phyloP scores from a whole-genome alignment of 192 early-diverging fungal species.

The Podila clonocystis region DNA sequence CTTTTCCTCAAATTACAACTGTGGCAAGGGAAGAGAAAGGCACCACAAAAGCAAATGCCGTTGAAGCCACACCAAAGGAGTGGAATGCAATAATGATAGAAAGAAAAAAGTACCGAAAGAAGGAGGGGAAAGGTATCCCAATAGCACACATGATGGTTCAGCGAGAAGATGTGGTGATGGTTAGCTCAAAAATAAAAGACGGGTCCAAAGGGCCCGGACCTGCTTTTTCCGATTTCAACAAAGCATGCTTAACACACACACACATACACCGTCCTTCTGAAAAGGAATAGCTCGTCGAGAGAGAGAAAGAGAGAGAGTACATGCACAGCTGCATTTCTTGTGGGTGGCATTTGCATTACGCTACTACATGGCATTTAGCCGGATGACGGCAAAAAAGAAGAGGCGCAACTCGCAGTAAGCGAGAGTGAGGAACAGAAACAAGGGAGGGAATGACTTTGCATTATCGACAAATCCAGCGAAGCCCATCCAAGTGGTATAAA shows the following conservation, averaged over 20 bases:
- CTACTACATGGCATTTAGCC: not conserved
- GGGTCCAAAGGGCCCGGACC: not conserved
- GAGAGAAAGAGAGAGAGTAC: not conserved
- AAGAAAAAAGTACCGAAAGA: not conserved
- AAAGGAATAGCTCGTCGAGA: not conserved
- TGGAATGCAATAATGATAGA: no score
- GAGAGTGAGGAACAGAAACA: not conserved
- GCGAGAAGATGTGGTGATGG: not conserved
- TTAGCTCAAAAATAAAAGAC: not conserved
- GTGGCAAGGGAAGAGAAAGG: no score
- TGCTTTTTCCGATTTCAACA: not conserved
- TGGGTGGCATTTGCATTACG: not conserved
- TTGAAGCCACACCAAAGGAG: no score
- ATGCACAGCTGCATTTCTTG: not conserved
- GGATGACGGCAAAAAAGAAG: not conserved
- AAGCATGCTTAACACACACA: not conserved
- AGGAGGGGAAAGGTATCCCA: not conserved
- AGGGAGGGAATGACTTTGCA: not conserved
- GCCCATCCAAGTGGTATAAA: constrained; percentile 7
- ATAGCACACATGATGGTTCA: not conserved
- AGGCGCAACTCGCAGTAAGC: no score
- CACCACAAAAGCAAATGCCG: no score
- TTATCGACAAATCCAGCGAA: not conserved
- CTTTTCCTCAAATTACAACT: no score
- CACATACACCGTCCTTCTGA: not conserved